Evolutionary conservation across 2,329 filamentous ascomycete species (phyloP), one percentile per base, ranked within the genome.

Genomic region (Colletotrichum costaricense): DNA sequence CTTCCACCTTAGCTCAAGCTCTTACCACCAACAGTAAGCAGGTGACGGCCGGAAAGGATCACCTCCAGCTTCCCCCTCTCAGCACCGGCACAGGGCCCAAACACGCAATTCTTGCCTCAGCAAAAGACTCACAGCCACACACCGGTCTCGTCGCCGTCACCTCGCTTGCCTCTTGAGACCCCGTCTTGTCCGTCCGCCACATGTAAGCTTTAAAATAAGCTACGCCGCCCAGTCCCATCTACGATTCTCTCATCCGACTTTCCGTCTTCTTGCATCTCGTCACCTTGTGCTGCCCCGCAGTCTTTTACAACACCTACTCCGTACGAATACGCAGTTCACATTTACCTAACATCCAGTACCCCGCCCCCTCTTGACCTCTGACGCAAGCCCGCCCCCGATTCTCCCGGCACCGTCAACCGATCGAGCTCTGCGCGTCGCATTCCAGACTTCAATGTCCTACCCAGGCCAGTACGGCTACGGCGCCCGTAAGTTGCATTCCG

Each of bases 401-500:
- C 38, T 59, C 24, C 55, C 66, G 59, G 63, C 54, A 35, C 69
- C 59, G 12, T 35, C 65, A 62, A n/a, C 54, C 46, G 11, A 30
- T n/a, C 22, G n/a, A 60, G 24, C 46, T 66, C 12, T 65, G 62
- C 60, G 49, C 56, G 26, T 70, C 71, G 71, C 71, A 74, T 67
- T 30, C 24, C 19, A 56, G 35, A 46, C 8, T 46, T 52, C 69
- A 28, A 83, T 83, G 82, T 82, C 82, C 59, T 83, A 82, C 70
- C 77, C 69, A 65, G 79, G 76, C 42, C 82, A 83, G 46, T 79
- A 79, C 24, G 79, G 81, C 33, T 83, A 82, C 72, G 79, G 80
- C 71, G 72, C 68, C 19, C 81, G 81, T 83, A 75, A 77, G 81
- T 80, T 14, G 22, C 59, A 52, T 42, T 3, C 16, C 52, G 19